phyloP scores from a whole-genome alignment of 163 green algal species.

The Prototheca cutis region DNA sequence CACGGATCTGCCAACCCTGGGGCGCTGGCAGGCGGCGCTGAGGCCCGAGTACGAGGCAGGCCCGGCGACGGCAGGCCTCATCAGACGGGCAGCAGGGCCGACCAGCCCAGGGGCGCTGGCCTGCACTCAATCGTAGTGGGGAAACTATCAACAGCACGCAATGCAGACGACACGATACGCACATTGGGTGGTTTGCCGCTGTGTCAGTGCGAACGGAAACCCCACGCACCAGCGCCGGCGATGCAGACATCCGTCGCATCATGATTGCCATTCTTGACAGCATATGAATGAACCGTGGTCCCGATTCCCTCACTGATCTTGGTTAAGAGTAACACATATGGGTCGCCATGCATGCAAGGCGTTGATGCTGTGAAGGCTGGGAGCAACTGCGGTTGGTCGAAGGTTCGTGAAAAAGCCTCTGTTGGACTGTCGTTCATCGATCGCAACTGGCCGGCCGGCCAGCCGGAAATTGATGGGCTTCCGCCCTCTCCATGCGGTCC shows the following conservation, averaged over 20 bases:
- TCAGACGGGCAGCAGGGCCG: not conserved
- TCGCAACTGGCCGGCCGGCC: too few species aligned
- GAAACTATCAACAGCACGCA: not conserved
- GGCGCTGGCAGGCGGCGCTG: not conserved
- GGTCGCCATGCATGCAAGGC: too few species aligned
- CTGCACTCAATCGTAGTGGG: not conserved
- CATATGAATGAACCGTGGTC: not conserved
- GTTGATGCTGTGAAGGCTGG: not conserved
- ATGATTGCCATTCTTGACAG: not conserved
- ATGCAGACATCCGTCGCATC: not conserved
- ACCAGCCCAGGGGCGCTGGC: not conserved
- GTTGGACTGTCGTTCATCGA: too few species aligned
- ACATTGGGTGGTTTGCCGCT: not conserved
- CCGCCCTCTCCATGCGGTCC: too few species aligned
- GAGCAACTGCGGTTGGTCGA: too few species aligned
- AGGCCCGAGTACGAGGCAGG: not conserved
- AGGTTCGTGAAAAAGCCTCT: too few species aligned
- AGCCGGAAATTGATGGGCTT: too few species aligned
- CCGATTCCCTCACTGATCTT: too few species aligned
- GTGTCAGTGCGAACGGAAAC: not conserved
- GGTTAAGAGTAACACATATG: too few species aligned
- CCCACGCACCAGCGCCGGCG: not conserved
- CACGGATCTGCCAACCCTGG: not conserved
- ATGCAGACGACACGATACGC: not conserved
- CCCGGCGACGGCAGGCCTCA: not conserved